Evolutionary conservation across 2,329 filamentous ascomycete genomes (phyloP), one percentile per base, ranked within the genome.

Genomic region (Sporothrix mexicana): DNA sequence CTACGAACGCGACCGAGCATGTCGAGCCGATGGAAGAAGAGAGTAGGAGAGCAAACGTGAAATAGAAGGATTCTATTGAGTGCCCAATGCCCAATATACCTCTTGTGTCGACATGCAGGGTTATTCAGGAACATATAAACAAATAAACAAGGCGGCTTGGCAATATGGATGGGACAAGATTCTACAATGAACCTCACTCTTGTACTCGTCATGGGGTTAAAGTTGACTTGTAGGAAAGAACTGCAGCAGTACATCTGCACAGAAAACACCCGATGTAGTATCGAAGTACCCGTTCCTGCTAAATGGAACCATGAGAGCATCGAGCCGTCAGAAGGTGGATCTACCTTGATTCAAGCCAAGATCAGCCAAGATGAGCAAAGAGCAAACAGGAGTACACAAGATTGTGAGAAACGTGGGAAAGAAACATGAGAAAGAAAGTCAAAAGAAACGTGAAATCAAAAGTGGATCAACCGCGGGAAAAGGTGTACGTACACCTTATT

Each of bases 401-500:
- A 2, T 7, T 36, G 30, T 7, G 4, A 36, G n/a, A 36, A 36
- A 36, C 30, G 30, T 36, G 30, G 5, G 3, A 36, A 36, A 36
- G 30, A 36, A 36, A 36, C 30, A 7, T 36, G 30, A n/a, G n/a
- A n/a, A n/a, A n/a, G n/a, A n/a, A n/a, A n/a, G n/a, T n/a, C n/a
- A n/a, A 36, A 36, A 36, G 30, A 36, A 36, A 36, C 30, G 30
- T 36, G 30, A n/a, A n/a, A n/a, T n/a, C n/a, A 36, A 36, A 7
- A 36, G 30, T 36, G 30, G 30, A 36, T 36, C 30, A 36, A 36
- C 30, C 30, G 30, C 59, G 59, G 59, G 36, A 62, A 17, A 43
- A 62, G 30, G 59, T 62, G 59, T 62, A 62, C 59, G 59, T 62
- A 62, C 9, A 20, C 59, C 36, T 62, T 62, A n/a, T 43, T 36